These are phyloP conservation scores for Penicillium paradoxum DNA, from an alignment of 495 filamentous ascomycete genomes.

Conservation along the genomic window DNA sequence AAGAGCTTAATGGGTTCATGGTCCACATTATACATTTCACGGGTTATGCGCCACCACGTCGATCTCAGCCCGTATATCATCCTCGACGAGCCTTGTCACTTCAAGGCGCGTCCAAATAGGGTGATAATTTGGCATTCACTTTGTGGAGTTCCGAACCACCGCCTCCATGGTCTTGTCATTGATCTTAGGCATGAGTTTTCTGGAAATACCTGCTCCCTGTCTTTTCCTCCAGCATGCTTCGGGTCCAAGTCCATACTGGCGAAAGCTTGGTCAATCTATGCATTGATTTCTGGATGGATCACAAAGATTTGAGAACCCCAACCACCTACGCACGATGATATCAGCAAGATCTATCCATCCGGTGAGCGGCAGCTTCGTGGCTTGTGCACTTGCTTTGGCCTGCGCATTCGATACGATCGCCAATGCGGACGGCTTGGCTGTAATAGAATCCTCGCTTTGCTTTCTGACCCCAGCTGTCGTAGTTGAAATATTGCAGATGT, in stretches of 20 bases:
- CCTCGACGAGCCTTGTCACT: slow-evolving; percentile 37
- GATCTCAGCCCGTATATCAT: slow-evolving; percentile 53
- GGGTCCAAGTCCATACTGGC: slow-evolving; percentile 46
- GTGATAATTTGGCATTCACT: slow-evolving; percentile 46
- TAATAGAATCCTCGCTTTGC: slow-evolving; percentile 37
- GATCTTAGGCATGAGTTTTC: slow-evolving; percentile 46
- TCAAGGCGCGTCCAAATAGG: slow-evolving; percentile 49
- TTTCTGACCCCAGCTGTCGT: slow-evolving; percentile 37
- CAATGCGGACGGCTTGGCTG: slow-evolving; percentile 51
- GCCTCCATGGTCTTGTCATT: slow-evolving; percentile 35
- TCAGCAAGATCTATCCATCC: background rate
- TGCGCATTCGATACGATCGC: slow-evolving; percentile 47
- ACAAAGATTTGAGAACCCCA: slow-evolving; percentile 42
- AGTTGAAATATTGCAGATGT: slow-evolving; percentile 39
- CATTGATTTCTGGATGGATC: slow-evolving; percentile 35
- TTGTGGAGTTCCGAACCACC: slow-evolving; percentile 44
- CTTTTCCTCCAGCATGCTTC: slow-evolving; percentile 48
- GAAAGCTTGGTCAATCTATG: slow-evolving; percentile 51
- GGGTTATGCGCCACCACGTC: slow-evolving; percentile 48
- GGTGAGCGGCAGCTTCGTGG: background rate
- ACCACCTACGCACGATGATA: slow-evolving; percentile 34
- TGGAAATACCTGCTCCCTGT: slow-evolving; percentile 53
- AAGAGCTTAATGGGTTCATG: background rate
- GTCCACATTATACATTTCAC: background rate
- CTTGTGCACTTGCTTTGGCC: slow-evolving; percentile 45